Conservation (phyloP, 192 early-diverging fungal genomes). For the Entomortierella parvispora region DNA sequence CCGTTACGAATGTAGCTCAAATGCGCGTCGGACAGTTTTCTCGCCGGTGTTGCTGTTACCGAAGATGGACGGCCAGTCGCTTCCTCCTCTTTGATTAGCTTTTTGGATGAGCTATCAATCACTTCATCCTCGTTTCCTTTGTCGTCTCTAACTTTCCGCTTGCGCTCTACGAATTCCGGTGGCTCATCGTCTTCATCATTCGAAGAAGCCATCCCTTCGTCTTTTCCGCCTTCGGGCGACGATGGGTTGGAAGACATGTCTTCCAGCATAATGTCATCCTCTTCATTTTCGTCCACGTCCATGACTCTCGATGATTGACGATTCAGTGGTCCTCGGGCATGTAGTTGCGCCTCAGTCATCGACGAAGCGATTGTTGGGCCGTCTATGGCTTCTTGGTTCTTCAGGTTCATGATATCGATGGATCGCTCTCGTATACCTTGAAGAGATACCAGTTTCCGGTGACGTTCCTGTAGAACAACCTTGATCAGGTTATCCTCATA, state of each 20-base stretch:
- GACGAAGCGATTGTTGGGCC: neutral
- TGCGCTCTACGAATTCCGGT: conserved; percentile 27
- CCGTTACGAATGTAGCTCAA: conserved; percentile 20
- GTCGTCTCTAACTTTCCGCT: conserved; percentile 17
- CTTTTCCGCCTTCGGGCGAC: conserved; percentile 32
- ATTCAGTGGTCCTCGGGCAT: neutral
- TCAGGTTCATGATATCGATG: conserved; percentile 18
- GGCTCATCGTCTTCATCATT: conserved; percentile 23
- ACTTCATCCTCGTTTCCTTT: neutral
- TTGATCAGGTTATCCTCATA: conserved; percentile 22
- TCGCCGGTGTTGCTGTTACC: neutral
- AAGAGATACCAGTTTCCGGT: conserved; percentile 13
- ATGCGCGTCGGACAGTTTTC: conserved; percentile 2
- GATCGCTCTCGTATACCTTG: conserved; percentile 19
- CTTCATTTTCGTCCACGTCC: conserved; percentile 32
- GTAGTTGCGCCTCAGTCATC: neutral
- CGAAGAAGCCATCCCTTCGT: neutral
- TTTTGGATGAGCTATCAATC: neutral
- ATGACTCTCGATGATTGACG: neutral
- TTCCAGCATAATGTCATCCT: conserved; percentile 48
- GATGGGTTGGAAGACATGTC: conserved; percentile 42
- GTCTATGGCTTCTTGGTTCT: conserved; percentile 3
- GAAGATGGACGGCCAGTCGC: neutral
- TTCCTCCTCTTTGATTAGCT: conserved; percentile 8
- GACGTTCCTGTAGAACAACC: conserved; percentile 20